A percentile compares a stretch with the other conserved stretches of the same genome.
phyloP scores from a whole-genome alignment of 129 eudicot genomes.

The Silybum marianum region DNA sequence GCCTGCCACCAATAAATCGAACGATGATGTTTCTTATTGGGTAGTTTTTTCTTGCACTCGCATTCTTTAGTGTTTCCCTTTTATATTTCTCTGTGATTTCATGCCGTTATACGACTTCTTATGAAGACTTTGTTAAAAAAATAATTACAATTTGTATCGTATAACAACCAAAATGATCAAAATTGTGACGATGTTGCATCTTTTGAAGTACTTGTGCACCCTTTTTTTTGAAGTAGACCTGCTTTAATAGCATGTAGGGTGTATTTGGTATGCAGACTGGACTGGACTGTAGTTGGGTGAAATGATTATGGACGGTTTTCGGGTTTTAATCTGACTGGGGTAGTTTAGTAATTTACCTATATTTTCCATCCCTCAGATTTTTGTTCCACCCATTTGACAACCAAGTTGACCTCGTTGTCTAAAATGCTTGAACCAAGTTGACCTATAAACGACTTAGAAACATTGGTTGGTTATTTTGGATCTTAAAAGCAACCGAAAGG shows the following conservation, averaged over 20 bases:
- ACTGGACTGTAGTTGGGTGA: not conserved
- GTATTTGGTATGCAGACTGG: not conserved
- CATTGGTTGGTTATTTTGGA: not conserved
- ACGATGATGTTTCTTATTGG: slow-evolving; percentile 9
- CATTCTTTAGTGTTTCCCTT: not conserved
- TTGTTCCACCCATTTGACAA: not conserved
- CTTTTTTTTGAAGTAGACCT: not conserved
- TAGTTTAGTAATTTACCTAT: not conserved
- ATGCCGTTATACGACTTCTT: slow-evolving; percentile 11
- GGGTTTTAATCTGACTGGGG: not conserved
- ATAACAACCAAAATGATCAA: slow-evolving; percentile 4
- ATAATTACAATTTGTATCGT: not conserved
- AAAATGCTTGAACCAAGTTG: not conserved
- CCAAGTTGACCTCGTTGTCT: not conserved
- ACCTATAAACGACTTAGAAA: not conserved
- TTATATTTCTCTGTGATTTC: slow-evolving; percentile 15
- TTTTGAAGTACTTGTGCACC: not conserved
- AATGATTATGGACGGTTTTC: not conserved
- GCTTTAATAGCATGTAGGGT: not conserved
- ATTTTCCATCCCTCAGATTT: not conserved
- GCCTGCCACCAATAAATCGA: slow-evolving; percentile 29
- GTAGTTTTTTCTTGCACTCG: slow-evolving; percentile 9
- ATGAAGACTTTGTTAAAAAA: not conserved
- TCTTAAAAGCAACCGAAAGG: not conserved
- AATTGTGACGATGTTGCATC: not conserved